These are phyloP conservation scores for Eucalyptus cladocalyx DNA, from an alignment of 345 rosid genomes.

Conservation along the genomic window DNA sequence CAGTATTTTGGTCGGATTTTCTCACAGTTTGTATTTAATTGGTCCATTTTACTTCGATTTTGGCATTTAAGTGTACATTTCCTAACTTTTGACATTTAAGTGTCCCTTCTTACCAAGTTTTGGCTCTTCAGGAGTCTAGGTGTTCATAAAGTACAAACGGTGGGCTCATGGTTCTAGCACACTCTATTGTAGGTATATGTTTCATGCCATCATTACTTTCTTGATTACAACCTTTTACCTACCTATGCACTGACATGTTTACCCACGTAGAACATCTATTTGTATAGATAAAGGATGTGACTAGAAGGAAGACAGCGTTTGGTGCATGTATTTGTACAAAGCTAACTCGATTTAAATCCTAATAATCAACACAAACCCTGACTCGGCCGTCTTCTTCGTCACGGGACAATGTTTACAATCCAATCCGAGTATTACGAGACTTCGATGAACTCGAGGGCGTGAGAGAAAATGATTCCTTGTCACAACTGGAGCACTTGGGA, in stretches of 20 bases:
- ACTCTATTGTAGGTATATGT: too few relatives aligned
- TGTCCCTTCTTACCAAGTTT: fast-evolving
- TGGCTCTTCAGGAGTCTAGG: fast-evolving
- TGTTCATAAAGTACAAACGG: too few relatives aligned
- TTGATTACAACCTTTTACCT: too few relatives aligned
- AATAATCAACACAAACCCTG: fast-evolving
- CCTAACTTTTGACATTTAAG: too few relatives aligned
- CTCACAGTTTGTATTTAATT: fast-evolving
- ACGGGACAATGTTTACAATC: neutral
- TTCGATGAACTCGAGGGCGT: neutral
- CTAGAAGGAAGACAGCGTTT: too few relatives aligned
- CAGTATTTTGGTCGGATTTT: fast-evolving
- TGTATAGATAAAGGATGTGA: too few relatives aligned
- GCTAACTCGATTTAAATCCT: neutral
- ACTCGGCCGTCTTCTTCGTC: neutral
- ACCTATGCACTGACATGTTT: too few relatives aligned
- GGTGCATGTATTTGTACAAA: too few relatives aligned
- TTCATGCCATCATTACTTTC: too few relatives aligned
- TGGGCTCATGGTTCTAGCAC: too few relatives aligned
- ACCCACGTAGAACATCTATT: too few relatives aligned
- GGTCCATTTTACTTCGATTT: fast-evolving
- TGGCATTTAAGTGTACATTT: too few relatives aligned
- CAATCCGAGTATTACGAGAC: fast-evolving
- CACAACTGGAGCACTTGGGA: neutral
- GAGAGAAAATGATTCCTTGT: neutral